Conservation (phyloP, 2,329 filamentous ascomycete genomes). For the Sporothrix pseudoabietina region DNA sequence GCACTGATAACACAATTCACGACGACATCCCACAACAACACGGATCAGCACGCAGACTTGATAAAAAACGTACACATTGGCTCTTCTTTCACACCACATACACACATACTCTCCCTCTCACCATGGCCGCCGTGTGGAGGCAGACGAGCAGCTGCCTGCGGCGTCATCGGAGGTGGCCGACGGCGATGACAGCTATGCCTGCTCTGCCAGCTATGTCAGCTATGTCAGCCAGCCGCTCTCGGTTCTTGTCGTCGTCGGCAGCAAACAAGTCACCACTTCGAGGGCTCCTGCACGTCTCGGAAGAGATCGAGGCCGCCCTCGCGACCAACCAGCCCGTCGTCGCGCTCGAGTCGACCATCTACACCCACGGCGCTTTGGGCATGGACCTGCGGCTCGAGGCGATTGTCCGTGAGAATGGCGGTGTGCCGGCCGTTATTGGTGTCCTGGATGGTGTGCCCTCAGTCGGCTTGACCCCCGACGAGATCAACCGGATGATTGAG, state of each 20-base stretch:
- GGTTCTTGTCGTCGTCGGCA: neutral
- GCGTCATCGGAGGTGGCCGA: constrained; percentile 1
- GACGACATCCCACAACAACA: neutral
- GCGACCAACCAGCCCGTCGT: constrained; percentile 78
- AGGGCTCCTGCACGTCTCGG: constrained; percentile 62
- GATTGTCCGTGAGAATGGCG: constrained; percentile 78
- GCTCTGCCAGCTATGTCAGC: neutral
- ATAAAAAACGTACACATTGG: neutral
- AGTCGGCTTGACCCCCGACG: constrained; percentile 72
- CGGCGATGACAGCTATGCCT: neutral
- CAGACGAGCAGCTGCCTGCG: constrained; percentile 15
- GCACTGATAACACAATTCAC: neutral
- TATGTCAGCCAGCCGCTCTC: neutral
- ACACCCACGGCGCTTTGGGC: constrained; percentile 90
- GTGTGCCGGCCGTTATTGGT: constrained; percentile 86
- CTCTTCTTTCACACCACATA: neutral
- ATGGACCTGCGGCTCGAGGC: constrained; percentile 71
- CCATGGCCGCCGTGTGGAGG: constrained; percentile 26
- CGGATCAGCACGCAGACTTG: neutral
- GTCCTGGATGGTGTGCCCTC: constrained; percentile 80
- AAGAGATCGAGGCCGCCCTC: constrained; percentile 80
- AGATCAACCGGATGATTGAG: constrained; percentile 73
- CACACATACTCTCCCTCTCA: neutral
- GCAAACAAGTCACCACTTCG: neutral
- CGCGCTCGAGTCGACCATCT: constrained; percentile 93